phyloP scores from a whole-genome alignment of 495 filamentous ascomycete genomes.

The Penicillium salamii region DNA sequence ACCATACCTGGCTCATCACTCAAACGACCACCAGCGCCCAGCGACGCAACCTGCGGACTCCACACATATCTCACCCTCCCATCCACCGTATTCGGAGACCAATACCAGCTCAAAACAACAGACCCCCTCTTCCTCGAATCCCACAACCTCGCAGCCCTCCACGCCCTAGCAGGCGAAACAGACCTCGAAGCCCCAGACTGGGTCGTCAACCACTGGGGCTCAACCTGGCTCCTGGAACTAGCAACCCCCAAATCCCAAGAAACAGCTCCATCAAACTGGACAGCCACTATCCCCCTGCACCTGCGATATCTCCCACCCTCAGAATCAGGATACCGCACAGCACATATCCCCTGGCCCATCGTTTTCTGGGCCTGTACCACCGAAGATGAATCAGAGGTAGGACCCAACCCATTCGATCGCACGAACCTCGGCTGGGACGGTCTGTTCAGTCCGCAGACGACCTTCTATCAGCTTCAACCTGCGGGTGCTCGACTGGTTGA shows the following conservation, averaged over 20 bases:
- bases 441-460: constrained; percentile 72
- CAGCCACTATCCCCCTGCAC: constrained; percentile 78
- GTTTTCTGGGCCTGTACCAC: constrained; percentile 92
- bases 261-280: constrained; percentile 49
- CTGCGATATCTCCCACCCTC: constrained; percentile 74
- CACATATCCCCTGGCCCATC: constrained; percentile 64
- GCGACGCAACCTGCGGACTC: constrained; percentile 58
- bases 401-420: constrained; percentile 81
- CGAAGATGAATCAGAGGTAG: constrained; percentile 70
- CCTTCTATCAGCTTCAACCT: constrained; percentile 84
- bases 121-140: constrained; percentile 70
- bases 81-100: constrained; percentile 78
- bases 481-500: constrained; percentile 50
- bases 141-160: constrained; percentile 68
- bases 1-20: constrained; percentile 36
- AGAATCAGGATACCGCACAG: constrained; percentile 45
- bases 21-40: constrained; percentile 29
- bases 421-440: constrained; percentile 82
- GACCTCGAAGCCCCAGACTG: constrained; percentile 94
- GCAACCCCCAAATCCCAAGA: constrained; percentile 37
- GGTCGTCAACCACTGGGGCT: constrained; percentile 74
- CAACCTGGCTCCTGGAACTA: constrained; percentile 73
- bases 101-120: constrained; percentile 68
- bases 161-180: constrained; percentile 70
- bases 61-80: constrained; percentile 87